Conservation (phyloP, 192 early-diverging fungal species). For the Kickxella alabastrina region DNA sequence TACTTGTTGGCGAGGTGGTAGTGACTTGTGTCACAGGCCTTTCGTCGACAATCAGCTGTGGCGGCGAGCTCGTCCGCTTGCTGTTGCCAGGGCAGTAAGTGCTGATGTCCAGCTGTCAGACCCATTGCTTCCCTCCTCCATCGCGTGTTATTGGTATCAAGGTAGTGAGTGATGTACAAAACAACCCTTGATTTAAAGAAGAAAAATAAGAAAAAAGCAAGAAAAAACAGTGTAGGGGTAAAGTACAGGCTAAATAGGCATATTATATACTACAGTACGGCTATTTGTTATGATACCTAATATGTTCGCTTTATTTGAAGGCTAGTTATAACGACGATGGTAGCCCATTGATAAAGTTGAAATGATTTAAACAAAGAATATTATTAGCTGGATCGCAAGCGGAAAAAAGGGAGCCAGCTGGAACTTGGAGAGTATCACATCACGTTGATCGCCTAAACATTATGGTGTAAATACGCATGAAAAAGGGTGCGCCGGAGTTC, state of each 20-base stretch:
- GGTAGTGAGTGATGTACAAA: not conserved
- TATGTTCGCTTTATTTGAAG: not conserved
- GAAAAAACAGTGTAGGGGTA: not conserved
- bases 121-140: not conserved
- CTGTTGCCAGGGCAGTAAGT: not conserved
- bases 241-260: not conserved
- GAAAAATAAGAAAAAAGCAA: not conserved
- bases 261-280: not conserved
- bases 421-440: too few relatives aligned
- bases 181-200: not conserved
- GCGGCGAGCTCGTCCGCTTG: not conserved
- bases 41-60: not conserved
- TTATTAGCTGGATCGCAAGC: too few relatives aligned
- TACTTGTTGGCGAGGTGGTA: not conserved
- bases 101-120: constrained; percentile 5
- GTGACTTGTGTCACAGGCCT: not conserved
- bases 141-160: not conserved
- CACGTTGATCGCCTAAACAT: too few relatives aligned
- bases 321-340: not conserved
- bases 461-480: too few relatives aligned
- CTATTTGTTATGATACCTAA: not conserved
- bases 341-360: not conserved
- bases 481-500: too few relatives aligned
- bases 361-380: not conserved
- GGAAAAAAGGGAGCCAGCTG: too few relatives aligned